A percentile compares a stretch with the other conserved stretches of the same genome.
Conservation (phyloP, 257 asterid genomes). For the Pogostemon cablin region DNA sequence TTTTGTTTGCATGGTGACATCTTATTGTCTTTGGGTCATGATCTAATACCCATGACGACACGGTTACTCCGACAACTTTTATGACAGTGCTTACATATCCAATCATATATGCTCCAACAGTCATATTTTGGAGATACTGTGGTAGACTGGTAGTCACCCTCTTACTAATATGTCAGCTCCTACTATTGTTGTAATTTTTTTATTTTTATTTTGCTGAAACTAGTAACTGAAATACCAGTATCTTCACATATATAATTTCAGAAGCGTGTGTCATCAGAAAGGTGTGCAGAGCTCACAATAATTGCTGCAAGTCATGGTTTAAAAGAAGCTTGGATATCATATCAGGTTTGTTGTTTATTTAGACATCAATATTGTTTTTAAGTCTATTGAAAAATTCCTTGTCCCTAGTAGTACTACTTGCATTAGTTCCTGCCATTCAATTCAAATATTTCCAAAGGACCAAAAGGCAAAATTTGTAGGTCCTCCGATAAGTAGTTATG, state of each 20-base stretch:
- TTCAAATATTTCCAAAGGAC: background rate
- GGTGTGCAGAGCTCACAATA: conserved; percentile 94
- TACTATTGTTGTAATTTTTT: conserved; percentile 2
- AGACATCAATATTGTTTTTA: conserved; percentile 21
- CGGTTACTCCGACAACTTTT: background rate
- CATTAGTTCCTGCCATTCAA: background rate
- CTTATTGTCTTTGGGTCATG: background rate
- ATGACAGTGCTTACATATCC: background rate
- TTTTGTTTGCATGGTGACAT: background rate
- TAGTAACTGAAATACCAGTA: conserved; percentile 21
- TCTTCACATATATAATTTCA: conserved; percentile 33
- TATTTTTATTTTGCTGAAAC: conserved; percentile 8
- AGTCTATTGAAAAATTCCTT: background rate
- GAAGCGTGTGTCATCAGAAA: conserved; percentile 91
- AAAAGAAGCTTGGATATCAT: conserved; percentile 98
- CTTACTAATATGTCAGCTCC: background rate
- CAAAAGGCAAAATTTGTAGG: background rate
- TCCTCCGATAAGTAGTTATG: background rate
- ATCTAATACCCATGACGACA: background rate
- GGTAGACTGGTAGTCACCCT: conserved; percentile 1
- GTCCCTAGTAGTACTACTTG: background rate
- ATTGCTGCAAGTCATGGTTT: conserved; percentile 94
- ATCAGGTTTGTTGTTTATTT: conserved; percentile 57
- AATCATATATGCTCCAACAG: background rate
- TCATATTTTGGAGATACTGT: conserved; percentile 10